A percentile compares a stretch with the other conserved stretches of the same genome.
Conservation (phyloP, 768 basidiomycete species). For the Clitopilus passeckerianus region DNA sequence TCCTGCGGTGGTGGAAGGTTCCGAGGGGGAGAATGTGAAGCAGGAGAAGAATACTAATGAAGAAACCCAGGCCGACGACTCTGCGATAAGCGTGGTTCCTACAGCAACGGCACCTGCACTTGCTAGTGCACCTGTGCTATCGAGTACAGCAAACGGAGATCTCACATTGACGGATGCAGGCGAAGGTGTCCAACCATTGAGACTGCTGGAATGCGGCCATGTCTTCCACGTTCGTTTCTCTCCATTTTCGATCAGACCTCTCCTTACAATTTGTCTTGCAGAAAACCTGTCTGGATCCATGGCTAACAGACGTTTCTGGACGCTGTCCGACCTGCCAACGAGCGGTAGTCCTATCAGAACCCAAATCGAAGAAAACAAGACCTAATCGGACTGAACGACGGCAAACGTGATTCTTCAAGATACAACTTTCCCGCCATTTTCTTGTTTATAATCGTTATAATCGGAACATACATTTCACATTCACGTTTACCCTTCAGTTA, state of each 20-base stretch:
- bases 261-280: slow-evolving; percentile 21
- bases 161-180: slow-evolving; percentile 67
- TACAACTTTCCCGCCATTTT: neutral
- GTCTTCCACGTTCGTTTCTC: slow-evolving; percentile 75
- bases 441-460: neutral
- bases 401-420: neutral
- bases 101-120: neutral
- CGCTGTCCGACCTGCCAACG: slow-evolving; percentile 87
- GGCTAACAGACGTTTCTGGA: slow-evolving; percentile 81
- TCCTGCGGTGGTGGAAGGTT: neutral
- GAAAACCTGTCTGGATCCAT: slow-evolving; percentile 89
- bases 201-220: slow-evolving; percentile 77
- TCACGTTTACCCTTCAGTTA: neutral
- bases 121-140: neutral
- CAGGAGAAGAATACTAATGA: slow-evolving; percentile 1
- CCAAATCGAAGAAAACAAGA: neutral
- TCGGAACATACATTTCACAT: neutral
- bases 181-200: slow-evolving; percentile 70
- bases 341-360: slow-evolving; percentile 51
- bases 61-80: neutral
- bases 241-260: neutral
- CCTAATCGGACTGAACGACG: neutral
- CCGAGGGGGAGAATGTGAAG: neutral
- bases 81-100: neutral
- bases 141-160: slow-evolving; percentile 9